Base-by-base conservation (phyloP, 2,329 filamentous ascomycete species). In the Knoxdaviesia capensis region DNA sequence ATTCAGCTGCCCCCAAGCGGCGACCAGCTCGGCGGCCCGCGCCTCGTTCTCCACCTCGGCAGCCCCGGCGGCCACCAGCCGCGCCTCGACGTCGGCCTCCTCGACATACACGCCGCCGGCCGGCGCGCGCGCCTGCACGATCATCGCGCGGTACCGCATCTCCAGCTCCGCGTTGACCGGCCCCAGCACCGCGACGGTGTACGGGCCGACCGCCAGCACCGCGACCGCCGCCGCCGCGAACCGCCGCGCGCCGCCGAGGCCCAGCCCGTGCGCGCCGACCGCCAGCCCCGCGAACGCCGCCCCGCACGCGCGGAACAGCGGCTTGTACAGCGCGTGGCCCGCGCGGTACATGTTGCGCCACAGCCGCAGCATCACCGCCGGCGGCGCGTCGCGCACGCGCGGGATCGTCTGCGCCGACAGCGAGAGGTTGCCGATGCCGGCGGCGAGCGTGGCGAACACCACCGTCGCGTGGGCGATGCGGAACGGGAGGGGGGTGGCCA, bases 1-100 rank as follows among this genome's bases (percentile, higher is more conserved):
- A n/a, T 45, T 45, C 37, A 42, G 11, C 40, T 42, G 29, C 9
- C 43, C 43, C 43, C 43, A 45, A 10, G 42, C 35, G 38, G 42
- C 37, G 8, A 45, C 43, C 29, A 45, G 34, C 20, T 37, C 36
- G 34, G 38, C 38, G 7, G 40, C 43, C 1, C 41, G 20, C 7
- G 42, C 43, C 31, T 44, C 43, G 3, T 29, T 31, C 10, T 34
- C 37, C 29, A 20, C 33, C 11, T 40, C 34, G 20, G 39, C 32
- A 20, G 30, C 38, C 9, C n/a, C 8, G 34, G 30, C 20, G 20
- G 20, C 20, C 20, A 20, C 20, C 20, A 20, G 20, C 20, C 20
- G 20, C 20, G 20, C 20, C n/a, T 35, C 7, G n/a, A 8, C 30
- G 5, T 20, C n/a, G 8, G n/a, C 11, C 31, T 37, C n/a, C 31